Evolutionary conservation across 257 asterid genomes (phyloP).

Genomic region (Cinchona pubescens): DNA sequence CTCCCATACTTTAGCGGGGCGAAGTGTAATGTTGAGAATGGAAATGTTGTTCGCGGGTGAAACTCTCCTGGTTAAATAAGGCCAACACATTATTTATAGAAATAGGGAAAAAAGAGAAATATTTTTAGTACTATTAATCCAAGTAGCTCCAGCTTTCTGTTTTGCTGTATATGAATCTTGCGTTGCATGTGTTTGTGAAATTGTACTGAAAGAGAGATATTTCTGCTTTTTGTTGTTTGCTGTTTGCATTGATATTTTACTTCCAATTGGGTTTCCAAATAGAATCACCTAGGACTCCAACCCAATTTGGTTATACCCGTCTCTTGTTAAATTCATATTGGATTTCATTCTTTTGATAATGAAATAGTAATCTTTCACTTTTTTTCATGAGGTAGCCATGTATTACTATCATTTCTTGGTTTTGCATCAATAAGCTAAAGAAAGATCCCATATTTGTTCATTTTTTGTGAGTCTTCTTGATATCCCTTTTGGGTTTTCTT

Average conservation of each 20-base stretch:
- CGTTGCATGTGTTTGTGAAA: conserved; percentile 11
- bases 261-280: conserved; percentile 13
- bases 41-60: not conserved
- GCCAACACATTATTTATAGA: not conserved
- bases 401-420: not conserved
- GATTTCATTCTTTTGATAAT: not conserved
- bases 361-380: not conserved
- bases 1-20: no score
- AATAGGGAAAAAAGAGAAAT: not conserved
- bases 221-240: conserved; percentile 2
- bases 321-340: conserved; percentile 9
- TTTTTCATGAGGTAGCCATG: conserved; percentile 3
- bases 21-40: conserved; percentile 18
- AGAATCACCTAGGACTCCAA: conserved; percentile 6
- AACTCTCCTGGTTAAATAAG: not conserved
- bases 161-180: not conserved
- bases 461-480: not conserved
- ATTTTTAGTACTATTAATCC: not conserved
- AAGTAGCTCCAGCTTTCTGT: not conserved
- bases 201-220: not conserved
- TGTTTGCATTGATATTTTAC: not conserved
- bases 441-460: conserved; percentile 8
- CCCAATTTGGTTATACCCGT: conserved; percentile 3
- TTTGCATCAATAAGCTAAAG: conserved; percentile 1
- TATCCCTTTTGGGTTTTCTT: not conserved